Conservation (phyloP, 2,329 filamentous ascomycete genomes). For the Talaromyces pinophilus region DNA sequence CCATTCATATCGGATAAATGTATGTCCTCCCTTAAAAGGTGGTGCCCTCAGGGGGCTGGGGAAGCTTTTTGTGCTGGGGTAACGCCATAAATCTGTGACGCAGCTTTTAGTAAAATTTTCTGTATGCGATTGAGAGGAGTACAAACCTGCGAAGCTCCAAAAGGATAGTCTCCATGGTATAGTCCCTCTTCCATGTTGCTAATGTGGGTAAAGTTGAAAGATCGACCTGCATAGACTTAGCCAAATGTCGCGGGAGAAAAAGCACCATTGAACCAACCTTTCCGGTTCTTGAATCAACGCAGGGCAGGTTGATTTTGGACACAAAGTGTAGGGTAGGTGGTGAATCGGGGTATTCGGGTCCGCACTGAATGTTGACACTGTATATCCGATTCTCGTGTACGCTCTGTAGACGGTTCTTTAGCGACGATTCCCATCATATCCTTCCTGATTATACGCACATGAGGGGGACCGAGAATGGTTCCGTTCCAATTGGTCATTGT, state of each 20-base stretch:
- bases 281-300: conserved; percentile 78
- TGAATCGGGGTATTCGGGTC: conserved; percentile 80
- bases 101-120: conserved; percentile 20
- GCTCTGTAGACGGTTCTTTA: conserved; percentile 58
- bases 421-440: background rate
- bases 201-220: conserved; percentile 80
- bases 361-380: conserved; percentile 95
- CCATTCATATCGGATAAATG: conserved; percentile 16
- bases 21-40: conserved; percentile 49
- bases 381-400: conserved; percentile 99
- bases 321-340: conserved; percentile 91
- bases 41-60: conserved; percentile 86
- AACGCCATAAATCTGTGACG: conserved; percentile 84
- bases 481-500: conserved; percentile 99
- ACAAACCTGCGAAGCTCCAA: conserved; percentile 77
- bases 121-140: conserved; percentile 24
- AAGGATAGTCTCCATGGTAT: conserved; percentile 91
- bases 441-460: conserved; percentile 61
- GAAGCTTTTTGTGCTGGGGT: conserved; percentile 87
- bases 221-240: conserved; percentile 63
- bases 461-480: conserved; percentile 93
- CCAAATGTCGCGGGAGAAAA: background rate
- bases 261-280: conserved; percentile 52
- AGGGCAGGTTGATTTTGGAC: conserved; percentile 94
- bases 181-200: conserved; percentile 85